Base-by-base conservation (phyloP, 2,329 filamentous ascomycete genomes). In the Daldinia eschscholtzii region DNA sequence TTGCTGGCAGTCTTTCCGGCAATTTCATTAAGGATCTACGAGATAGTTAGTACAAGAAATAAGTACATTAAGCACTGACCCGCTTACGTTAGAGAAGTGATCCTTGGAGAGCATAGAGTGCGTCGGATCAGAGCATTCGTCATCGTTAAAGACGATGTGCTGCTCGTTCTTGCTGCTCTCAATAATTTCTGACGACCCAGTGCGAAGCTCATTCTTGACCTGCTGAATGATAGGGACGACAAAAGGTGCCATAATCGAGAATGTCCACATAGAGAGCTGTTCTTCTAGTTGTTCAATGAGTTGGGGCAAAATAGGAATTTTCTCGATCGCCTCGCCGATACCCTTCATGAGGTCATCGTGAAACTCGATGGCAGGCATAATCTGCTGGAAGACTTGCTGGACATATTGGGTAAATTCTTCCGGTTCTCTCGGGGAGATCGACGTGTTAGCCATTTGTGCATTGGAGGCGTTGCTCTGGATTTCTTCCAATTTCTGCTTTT, bases 31-130 rank as follows among this genome's bases (percentile, higher is more conserved):
- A 98, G 86, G 35, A 94, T 84, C 84, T 87, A 67, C 4, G 3
- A 20, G 2, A 9, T 6, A 73, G 62, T 71, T 61, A 70, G 68
- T 37, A 59, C n/a, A 50, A 44, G n/a, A 39, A 10, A 55, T 6
- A 37, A 1, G 1, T 59, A 30, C 37, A 48, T 12, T 30, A 9
- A 30, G 9, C 7, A 37, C 3, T 23, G 9, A 33, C 23, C 4
- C 23, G 74, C 85, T 81, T 79, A 91, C 85, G 77, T 97, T 97
- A 71, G 91, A 92, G 80, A 98, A 98, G 81, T 98, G 94, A 76
- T 98, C 94, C 83, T 98, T 98, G 66, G 93, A 94, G 59, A 98
- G 84, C 94, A 97, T 97, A 20, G 93, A 97, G 83, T 98, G 94
- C 1, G 94, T 98, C 0, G 94, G 95, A 76, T 98, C 91, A 20